Evolutionary conservation across 2,329 filamentous ascomycete species (phyloP).

Genomic region (Capronia epimyces): DNA sequence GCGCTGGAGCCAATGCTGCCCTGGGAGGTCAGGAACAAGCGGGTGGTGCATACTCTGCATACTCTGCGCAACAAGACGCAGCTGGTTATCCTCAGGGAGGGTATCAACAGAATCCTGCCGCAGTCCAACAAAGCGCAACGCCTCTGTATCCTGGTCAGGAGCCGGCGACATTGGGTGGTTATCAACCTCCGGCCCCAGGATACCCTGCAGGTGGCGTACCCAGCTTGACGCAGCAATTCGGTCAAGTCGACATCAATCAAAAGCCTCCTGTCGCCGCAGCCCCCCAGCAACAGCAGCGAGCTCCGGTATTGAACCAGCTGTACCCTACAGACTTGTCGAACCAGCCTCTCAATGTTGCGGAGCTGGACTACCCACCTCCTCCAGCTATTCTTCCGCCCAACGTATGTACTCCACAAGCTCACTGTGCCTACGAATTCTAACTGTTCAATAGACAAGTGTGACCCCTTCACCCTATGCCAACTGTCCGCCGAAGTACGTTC

Average conservation of each 20-base stretch:
- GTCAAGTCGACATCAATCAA: conserved; percentile 65
- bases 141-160: conserved; percentile 37
- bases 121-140: conserved; percentile 30
- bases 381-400: conserved; percentile 86
- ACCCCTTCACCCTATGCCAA: conserved; percentile 88
- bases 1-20: conserved; percentile 74
- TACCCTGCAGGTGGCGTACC: conserved; percentile 60
- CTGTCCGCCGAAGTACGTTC: conserved; percentile 87
- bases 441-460: conserved; percentile 66
- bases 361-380: conserved; percentile 85
- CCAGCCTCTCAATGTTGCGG: conserved; percentile 88
- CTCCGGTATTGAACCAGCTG: conserved; percentile 65
- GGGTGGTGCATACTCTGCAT: conserved; percentile 59
- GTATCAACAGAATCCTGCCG: conserved; percentile 37
- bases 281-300: conserved; percentile 40
- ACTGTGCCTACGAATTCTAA: conserved; percentile 27
- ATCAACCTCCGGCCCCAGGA: conserved; percentile 62
- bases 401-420: conserved; percentile 52
- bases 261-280: conserved; percentile 45
- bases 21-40: conserved; percentile 46
- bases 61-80: conserved; percentile 50
- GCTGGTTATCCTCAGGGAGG: conserved; percentile 41
- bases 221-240: conserved; percentile 77
- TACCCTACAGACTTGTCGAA: conserved; percentile 87
- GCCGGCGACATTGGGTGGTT: conserved; percentile 51